Percentiles rank a stretch among this genome's conserved stretches.
Evolutionary conservation across 176 grass and related monocot genomes (phyloP).

Genomic region (Hordeum marinum): DNA sequence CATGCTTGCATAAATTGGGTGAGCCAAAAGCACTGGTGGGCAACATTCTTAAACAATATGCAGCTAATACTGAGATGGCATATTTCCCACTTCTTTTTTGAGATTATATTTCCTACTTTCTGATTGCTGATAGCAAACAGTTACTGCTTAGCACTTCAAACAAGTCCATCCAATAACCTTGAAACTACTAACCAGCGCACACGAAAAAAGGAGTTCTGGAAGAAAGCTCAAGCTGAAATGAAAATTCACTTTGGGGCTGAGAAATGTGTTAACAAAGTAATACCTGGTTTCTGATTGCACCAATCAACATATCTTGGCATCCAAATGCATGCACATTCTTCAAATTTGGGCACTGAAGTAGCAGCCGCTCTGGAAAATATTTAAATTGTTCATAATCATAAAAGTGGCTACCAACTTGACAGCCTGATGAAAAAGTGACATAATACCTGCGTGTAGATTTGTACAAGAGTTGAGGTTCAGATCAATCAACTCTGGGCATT

Average conservation of each 20-base stretch:
- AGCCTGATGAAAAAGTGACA: not conserved
- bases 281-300: slow-evolving; percentile 98
- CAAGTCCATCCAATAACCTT: not conserved
- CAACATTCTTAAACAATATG: not conserved
- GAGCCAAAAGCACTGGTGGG: not conserved
- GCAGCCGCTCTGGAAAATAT: slow-evolving; percentile 61
- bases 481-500: slow-evolving; percentile 84
- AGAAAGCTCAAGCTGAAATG: not conserved
- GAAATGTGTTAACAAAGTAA: slow-evolving; percentile 7
- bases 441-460: slow-evolving; percentile 89
- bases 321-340: slow-evolving; percentile 84
- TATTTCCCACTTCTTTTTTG: not conserved
- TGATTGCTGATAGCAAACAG: not conserved
- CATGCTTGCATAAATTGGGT: not conserved
- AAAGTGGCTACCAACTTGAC: slow-evolving; percentile 5
- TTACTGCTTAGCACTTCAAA: slow-evolving; percentile 18
- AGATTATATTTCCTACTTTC: not conserved
- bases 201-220: not conserved
- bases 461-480: slow-evolving; percentile 92
- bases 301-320: slow-evolving; percentile 87
- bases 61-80: not conserved
- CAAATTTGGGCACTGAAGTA: slow-evolving; percentile 91
- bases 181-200: not conserved
- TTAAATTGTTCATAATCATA: not conserved
- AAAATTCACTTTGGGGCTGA: not conserved